Percentiles rank a stretch among this genome's conserved stretches.
Conservation (phyloP, 2,329 filamentous ascomycete species). For the Fusarium sp. region DNA sequence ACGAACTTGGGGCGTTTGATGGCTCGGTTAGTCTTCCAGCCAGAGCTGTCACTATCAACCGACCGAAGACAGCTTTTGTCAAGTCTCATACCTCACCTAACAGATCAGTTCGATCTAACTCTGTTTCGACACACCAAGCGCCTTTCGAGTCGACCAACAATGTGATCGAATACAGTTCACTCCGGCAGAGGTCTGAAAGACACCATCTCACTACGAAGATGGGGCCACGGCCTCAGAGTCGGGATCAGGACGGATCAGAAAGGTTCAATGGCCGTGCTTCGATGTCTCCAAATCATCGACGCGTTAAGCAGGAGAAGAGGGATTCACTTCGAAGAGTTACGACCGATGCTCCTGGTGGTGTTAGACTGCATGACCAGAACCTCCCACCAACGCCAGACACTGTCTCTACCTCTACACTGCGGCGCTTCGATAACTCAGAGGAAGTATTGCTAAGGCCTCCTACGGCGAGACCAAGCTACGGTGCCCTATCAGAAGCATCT, state of each 20-base stretch:
- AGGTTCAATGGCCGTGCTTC: slow-evolving; percentile 30
- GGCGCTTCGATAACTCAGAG: slow-evolving; percentile 63
- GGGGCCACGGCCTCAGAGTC: slow-evolving; percentile 50
- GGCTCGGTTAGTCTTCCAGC: slow-evolving; percentile 39
- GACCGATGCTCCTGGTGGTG: slow-evolving; percentile 59
- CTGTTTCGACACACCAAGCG: slow-evolving; percentile 49
- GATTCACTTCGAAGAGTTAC: slow-evolving; percentile 62
- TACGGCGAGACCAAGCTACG: slow-evolving; percentile 48
- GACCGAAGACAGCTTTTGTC: slow-evolving; percentile 42
- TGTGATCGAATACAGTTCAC: slow-evolving; percentile 60
- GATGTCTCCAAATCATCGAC: slow-evolving; percentile 41
- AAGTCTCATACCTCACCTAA: slow-evolving; percentile 19
- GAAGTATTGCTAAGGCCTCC: slow-evolving; percentile 59
- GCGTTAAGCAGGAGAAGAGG: slow-evolving; percentile 61
- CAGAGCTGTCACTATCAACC: slow-evolving; percentile 34
- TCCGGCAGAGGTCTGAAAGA: slow-evolving; percentile 63
- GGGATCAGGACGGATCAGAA: slow-evolving; percentile 42
- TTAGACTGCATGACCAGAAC: slow-evolving; percentile 57
- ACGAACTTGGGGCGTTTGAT: slow-evolving; percentile 51
- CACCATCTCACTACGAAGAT: slow-evolving; percentile 46
- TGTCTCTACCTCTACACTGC: slow-evolving; percentile 67
- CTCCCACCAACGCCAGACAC: slow-evolving; percentile 71
- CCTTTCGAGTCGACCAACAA: slow-evolving; percentile 62
- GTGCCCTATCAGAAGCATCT: slow-evolving; percentile 49
- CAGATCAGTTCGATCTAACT: slow-evolving; percentile 47